Evolutionary conservation across 805 yeast species (phyloP).

Genomic region (Candida broadrunensis): DNA sequence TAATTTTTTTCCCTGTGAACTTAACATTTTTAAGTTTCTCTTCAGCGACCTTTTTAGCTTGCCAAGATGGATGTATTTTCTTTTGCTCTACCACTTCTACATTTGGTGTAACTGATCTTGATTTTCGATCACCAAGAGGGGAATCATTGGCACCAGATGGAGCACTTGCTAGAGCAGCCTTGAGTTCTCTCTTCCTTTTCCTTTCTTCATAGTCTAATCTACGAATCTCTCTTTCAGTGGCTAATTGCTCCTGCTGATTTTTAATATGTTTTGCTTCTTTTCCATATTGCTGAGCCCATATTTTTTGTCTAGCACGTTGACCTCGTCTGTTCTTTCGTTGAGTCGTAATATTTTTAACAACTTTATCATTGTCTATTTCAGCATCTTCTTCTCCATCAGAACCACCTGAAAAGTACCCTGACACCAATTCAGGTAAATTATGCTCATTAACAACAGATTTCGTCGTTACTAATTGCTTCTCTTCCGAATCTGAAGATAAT

Average conservation of each 20-base stretch:
- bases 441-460: slow-evolving; percentile 18
- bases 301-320: slow-evolving; percentile 93
- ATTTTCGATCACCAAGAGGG: slow-evolving; percentile 36
- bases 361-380: slow-evolving; percentile 41
- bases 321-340: slow-evolving; percentile 89
- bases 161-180: slow-evolving; percentile 32
- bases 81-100: slow-evolving; percentile 14
- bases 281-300: slow-evolving; percentile 94
- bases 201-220: slow-evolving; percentile 72
- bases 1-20: slow-evolving; percentile 82
- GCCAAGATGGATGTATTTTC: slow-evolving; percentile 94
- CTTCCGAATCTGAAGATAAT: slow-evolving; percentile 9
- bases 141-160: slow-evolving; percentile 39
- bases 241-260: slow-evolving; percentile 55
- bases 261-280: slow-evolving; percentile 76
- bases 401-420: slow-evolving; percentile 85
- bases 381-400: slow-evolving; percentile 57
- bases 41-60: slow-evolving; percentile 76
- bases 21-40: slow-evolving; percentile 61
- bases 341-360: slow-evolving; percentile 51
- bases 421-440: slow-evolving; percentile 64
- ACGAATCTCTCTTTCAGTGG: slow-evolving; percentile 55
- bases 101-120: slow-evolving; percentile 2
- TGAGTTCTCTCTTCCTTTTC: slow-evolving; percentile 61
- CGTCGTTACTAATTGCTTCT: slow-evolving; percentile 16